A percentile compares a stretch with the other conserved stretches of the same genome.
Evolutionary conservation across 2,329 filamentous ascomycete species (phyloP).

Genomic region (Gaeumannomyces tritici): DNA sequence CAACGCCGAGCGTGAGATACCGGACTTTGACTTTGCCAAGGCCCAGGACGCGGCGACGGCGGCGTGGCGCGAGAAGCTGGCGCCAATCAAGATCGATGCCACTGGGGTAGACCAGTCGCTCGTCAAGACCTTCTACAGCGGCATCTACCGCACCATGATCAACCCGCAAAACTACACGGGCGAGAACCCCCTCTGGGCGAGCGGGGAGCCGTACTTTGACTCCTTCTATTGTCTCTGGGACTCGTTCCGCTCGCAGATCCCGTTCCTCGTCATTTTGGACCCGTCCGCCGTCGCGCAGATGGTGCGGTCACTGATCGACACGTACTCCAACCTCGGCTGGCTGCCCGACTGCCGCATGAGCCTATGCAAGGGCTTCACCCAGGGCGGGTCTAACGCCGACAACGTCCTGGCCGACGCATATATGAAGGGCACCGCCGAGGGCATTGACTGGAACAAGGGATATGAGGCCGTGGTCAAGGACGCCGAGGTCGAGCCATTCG

Average conservation of each 20-base stretch:
- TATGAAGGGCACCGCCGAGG: conserved; percentile 51
- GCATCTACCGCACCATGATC: conserved; percentile 63
- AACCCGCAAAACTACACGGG: conserved; percentile 66
- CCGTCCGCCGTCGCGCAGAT: conserved; percentile 54
- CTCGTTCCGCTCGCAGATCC: conserved; percentile 58
- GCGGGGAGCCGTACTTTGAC: conserved; percentile 62
- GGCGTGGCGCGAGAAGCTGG: conserved; percentile 53
- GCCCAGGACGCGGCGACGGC: conserved; percentile 40
- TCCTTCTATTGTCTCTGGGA: conserved; percentile 74
- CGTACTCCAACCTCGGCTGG: conserved; percentile 60
- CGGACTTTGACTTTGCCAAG: conserved; percentile 51
- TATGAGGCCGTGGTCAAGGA: conserved; percentile 66
- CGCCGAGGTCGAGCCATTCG: conserved; percentile 58
- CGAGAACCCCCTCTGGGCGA: conserved; percentile 60
- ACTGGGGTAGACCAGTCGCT: conserved; percentile 41
- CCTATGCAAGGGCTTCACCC: conserved; percentile 64
- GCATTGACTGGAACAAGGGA: conserved; percentile 56
- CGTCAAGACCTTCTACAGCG: conserved; percentile 59
- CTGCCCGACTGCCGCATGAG: conserved; percentile 69
- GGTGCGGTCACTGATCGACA: conserved; percentile 62
- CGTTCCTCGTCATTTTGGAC: conserved; percentile 59
- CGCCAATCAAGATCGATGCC: conserved; percentile 33
- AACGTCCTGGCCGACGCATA: conserved; percentile 58
- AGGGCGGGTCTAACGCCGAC: conserved; percentile 68
- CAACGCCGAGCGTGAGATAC: conserved; percentile 61